These are phyloP conservation scores for Liquidambar formosana DNA, from an alignment of 164 flowering plant genomes.

Conservation along the genomic window DNA sequence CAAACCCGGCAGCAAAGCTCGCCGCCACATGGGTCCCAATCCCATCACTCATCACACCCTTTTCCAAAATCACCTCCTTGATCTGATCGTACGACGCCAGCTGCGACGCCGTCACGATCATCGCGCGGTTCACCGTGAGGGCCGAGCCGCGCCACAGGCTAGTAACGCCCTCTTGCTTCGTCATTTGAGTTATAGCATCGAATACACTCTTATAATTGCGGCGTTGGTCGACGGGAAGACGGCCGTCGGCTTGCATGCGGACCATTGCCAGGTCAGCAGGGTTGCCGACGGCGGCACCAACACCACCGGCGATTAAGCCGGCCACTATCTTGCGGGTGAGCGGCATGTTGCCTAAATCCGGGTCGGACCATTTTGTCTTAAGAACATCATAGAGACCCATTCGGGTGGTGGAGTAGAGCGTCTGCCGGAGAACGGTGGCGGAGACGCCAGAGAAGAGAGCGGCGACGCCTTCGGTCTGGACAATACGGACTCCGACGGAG, in stretches of 20 bases:
- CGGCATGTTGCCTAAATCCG: too few relatives aligned
- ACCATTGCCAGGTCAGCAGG: slow-evolving; percentile 55
- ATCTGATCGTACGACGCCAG: slow-evolving; percentile 69
- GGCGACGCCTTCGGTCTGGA: slow-evolving; percentile 47
- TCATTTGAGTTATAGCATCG: slow-evolving; percentile 53
- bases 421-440: slow-evolving; percentile 68
- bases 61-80: slow-evolving; percentile 56
- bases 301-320: slow-evolving; percentile 41
- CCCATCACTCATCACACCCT: slow-evolving; percentile 50
- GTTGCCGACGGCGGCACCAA: slow-evolving; percentile 70
- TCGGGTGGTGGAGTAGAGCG: slow-evolving; percentile 65
- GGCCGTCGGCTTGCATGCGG: slow-evolving; percentile 34
- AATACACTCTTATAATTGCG: slow-evolving; percentile 58
- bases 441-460: slow-evolving; percentile 69
- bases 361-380: too few relatives aligned
- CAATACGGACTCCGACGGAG: slow-evolving; percentile 42
- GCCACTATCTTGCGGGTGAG: too few relatives aligned
- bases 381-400: slow-evolving; percentile 50
- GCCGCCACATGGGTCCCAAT: slow-evolving; percentile 66
- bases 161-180: slow-evolving; percentile 44
- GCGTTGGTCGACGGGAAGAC: slow-evolving; percentile 55
- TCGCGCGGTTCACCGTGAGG: slow-evolving; percentile 71
- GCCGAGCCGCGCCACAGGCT: slow-evolving; percentile 72
- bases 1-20: slow-evolving; percentile 69
- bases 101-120: slow-evolving; percentile 76